Conservation (phyloP, 2,329 filamentous ascomycete genomes). For the Colletotrichum tropicale region DNA sequence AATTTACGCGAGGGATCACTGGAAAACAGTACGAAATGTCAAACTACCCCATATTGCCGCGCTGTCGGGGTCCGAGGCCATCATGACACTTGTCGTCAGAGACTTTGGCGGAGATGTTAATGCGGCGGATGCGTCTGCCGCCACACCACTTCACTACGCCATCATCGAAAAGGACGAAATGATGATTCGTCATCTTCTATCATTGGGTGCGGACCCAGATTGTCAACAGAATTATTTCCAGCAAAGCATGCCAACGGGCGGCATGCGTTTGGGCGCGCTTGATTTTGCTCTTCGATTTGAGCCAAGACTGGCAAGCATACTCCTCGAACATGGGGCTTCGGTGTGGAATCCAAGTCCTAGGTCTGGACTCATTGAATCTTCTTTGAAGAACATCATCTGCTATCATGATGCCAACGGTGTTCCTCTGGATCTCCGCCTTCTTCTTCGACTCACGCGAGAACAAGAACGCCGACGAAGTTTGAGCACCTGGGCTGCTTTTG, state of each 20-base stretch:
- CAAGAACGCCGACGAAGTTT: background rate
- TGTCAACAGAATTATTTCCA: background rate
- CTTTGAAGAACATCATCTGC: background rate
- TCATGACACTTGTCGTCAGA: background rate
- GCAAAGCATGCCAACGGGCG: background rate
- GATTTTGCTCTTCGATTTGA: background rate
- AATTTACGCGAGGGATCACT: background rate
- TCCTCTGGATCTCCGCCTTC: background rate
- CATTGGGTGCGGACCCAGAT: background rate
- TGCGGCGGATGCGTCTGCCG: background rate
- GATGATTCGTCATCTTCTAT: background rate
- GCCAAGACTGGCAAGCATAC: background rate
- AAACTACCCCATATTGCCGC: background rate
- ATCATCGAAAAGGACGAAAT: background rate
- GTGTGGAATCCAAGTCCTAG: background rate
- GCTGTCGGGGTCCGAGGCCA: background rate
- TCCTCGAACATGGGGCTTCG: background rate
- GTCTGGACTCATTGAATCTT: background rate
- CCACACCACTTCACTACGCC: background rate
- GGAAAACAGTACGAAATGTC: fast-evolving
- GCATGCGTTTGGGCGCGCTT: background rate
- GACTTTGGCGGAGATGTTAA: background rate
- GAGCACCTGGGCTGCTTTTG: background rate
- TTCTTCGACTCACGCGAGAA: background rate
- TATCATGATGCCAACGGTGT: background rate